phyloP scores from a whole-genome alignment of 345 rosid genomes.

The Durio zibethinus region DNA sequence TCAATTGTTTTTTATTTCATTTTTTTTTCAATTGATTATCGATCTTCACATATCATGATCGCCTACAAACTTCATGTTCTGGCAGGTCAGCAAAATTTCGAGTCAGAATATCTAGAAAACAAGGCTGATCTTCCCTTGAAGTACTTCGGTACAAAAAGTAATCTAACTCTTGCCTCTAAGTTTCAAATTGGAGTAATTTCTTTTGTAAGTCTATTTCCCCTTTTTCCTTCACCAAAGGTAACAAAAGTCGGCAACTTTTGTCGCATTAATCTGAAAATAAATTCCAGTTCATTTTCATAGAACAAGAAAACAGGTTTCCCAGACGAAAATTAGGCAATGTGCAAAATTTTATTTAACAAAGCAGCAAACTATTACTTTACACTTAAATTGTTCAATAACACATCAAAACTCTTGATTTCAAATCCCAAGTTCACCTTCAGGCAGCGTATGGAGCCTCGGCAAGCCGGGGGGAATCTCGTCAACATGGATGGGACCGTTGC shows the following conservation, averaged over 20 bases:
- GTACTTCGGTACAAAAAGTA: background rate
- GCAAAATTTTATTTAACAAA: background rate
- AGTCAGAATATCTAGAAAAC: background rate
- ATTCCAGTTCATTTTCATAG: background rate
- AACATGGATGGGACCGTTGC: conserved; percentile 58
- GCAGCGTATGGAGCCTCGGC: conserved; percentile 74
- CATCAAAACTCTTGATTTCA: conserved; percentile 5
- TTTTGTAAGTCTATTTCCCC: background rate
- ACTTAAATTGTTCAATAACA: background rate
- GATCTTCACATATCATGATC: background rate
- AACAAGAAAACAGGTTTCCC: background rate
- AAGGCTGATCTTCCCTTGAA: background rate
- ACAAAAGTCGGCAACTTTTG: background rate
- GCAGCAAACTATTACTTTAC: background rate
- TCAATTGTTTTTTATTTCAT: background rate
- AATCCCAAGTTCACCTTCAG: conserved; percentile 60
- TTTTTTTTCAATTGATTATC: background rate
- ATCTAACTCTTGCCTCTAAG: background rate
- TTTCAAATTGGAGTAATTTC: background rate
- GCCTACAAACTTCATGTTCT: background rate
- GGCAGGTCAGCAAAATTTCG: background rate
- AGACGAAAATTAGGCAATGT: background rate
- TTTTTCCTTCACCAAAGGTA: background rate
- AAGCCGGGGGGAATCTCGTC: conserved; percentile 82
- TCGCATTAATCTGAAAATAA: background rate